phyloP scores from a whole-genome alignment of 225 moss, liverwort and hornwort genomes.

The Physcomitrium patens region DNA sequence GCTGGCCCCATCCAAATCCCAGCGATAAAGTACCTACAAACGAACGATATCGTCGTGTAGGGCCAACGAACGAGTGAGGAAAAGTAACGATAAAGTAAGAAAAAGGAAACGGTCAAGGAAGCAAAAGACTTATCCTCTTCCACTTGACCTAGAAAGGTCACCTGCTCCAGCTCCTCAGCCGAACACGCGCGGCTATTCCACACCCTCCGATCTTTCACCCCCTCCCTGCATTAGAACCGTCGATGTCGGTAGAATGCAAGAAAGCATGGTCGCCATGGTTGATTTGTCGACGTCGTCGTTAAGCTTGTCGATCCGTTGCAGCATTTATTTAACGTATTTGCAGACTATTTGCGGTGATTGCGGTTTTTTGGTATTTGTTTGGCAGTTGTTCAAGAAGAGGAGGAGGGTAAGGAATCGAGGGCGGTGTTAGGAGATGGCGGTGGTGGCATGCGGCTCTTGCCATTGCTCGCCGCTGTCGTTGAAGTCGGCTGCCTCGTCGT shows the following conservation, averaged over 20 bases:
- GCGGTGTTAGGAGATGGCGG: conserved; percentile 33
- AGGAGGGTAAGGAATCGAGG: not conserved
- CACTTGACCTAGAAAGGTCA: not conserved
- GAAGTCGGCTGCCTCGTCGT: conserved; percentile 35
- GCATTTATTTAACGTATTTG: not conserved
- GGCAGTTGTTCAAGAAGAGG: not conserved
- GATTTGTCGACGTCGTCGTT: too few species aligned
- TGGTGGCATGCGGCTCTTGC: conserved; percentile 40
- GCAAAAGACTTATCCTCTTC: conserved; percentile 47
- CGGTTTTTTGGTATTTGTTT: too few species aligned
- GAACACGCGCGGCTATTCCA: conserved; percentile 7
- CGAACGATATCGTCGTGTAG: too few species aligned
- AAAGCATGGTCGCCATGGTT: too few species aligned
- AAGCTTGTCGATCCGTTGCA: accelerated
- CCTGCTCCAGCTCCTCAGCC: not conserved
- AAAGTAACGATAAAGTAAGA: too few species aligned
- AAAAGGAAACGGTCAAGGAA: too few species aligned
- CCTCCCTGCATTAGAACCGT: not conserved
- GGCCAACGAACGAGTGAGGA: too few species aligned
- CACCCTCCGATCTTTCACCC: accelerated
- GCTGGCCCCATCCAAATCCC: too few species aligned
- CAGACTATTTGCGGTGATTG: too few species aligned
- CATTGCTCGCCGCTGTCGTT: conserved; percentile 23
- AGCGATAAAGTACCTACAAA: too few species aligned
- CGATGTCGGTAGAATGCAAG: too few species aligned